Conservation (phyloP, 2,329 filamentous ascomycete genomes). For the Zasmidium cellare region DNA sequence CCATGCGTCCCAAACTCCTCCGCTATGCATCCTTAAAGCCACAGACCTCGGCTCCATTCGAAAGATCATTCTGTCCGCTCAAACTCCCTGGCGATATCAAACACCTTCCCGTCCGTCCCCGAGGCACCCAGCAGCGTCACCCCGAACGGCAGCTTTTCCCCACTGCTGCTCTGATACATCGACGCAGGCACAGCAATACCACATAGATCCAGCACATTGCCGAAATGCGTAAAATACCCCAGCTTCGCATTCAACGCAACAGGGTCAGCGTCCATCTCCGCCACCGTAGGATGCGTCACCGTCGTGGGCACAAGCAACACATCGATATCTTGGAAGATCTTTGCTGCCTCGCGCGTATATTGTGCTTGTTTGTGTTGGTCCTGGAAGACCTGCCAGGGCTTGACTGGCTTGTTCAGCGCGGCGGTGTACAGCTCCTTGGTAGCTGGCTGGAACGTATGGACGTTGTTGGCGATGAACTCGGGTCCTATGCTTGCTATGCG, state of each 20-base stretch:
- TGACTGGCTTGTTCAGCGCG: slow-evolving; percentile 39
- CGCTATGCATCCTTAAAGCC: neutral
- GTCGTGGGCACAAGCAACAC: slow-evolving; percentile 58
- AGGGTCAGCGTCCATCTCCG: slow-evolving; percentile 53
- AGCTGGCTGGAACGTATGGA: slow-evolving; percentile 49
- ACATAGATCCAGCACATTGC: slow-evolving; percentile 61
- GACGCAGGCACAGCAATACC: slow-evolving; percentile 57
- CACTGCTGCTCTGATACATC: slow-evolving; percentile 31
- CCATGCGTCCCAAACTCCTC: too few species aligned
- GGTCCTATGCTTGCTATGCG: slow-evolving; percentile 48
- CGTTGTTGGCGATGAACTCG: slow-evolving; percentile 40
- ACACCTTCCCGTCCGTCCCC: slow-evolving; percentile 41
- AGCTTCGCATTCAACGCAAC: slow-evolving; percentile 55
- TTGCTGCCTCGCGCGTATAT: slow-evolving; percentile 45
- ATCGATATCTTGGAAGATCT: slow-evolving; percentile 45
- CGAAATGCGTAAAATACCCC: slow-evolving; percentile 61
- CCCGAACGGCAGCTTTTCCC: slow-evolving; percentile 40
- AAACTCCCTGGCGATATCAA: slow-evolving; percentile 40
- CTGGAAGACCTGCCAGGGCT: slow-evolving; percentile 50
- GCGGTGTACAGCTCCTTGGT: slow-evolving; percentile 47
- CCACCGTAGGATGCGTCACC: slow-evolving; percentile 48
- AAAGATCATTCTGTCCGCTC: slow-evolving; percentile 22
- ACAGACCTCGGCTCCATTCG: neutral
- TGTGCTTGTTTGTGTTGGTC: slow-evolving; percentile 49
- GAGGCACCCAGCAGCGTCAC: slow-evolving; percentile 41